Evolutionary conservation across 2,329 filamentous ascomycete genomes (phyloP).

Genomic region (Colletotrichum liaoningense): DNA sequence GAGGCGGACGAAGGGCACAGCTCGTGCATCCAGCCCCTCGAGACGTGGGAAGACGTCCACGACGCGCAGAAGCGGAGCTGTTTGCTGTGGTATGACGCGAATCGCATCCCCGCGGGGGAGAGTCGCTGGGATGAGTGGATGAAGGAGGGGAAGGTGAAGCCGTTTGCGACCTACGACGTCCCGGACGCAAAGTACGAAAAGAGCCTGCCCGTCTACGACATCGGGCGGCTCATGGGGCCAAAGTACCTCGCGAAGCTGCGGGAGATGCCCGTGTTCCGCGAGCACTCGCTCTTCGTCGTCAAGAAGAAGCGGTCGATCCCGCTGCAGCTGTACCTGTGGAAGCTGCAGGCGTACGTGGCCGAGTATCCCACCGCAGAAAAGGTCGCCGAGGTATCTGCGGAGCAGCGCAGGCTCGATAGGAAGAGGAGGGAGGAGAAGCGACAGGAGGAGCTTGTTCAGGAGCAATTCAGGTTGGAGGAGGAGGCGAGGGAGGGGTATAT

Average conservation of each 20-base stretch:
- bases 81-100: slow-evolving; percentile 53
- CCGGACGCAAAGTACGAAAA: slow-evolving; percentile 45
- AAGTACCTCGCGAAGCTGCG: slow-evolving; percentile 54
- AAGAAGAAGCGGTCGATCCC: slow-evolving; percentile 48
- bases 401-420: not conserved
- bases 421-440: not conserved
- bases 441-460: not conserved
- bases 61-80: slow-evolving; percentile 55
- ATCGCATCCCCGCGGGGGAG: not conserved
- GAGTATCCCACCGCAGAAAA: not conserved
- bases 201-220: slow-evolving; percentile 64
- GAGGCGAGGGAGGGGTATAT: not conserved
- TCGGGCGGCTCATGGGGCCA: slow-evolving; percentile 61
- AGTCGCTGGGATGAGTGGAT: too few relatives aligned
- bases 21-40: slow-evolving; percentile 55
- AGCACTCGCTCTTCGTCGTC: slow-evolving; percentile 54
- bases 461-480: not conserved
- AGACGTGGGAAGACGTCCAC: slow-evolving; percentile 57
- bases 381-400: not conserved
- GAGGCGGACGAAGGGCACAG: slow-evolving; percentile 43
- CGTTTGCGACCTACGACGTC: slow-evolving; percentile 48
- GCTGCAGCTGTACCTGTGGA: slow-evolving; percentile 66
- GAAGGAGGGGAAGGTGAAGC: not conserved
- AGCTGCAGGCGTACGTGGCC: slow-evolving; percentile 65
- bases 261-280: slow-evolving; percentile 22